Conservation (phyloP, 2,329 filamentous ascomycete species). For the Neospermospora avenae region DNA sequence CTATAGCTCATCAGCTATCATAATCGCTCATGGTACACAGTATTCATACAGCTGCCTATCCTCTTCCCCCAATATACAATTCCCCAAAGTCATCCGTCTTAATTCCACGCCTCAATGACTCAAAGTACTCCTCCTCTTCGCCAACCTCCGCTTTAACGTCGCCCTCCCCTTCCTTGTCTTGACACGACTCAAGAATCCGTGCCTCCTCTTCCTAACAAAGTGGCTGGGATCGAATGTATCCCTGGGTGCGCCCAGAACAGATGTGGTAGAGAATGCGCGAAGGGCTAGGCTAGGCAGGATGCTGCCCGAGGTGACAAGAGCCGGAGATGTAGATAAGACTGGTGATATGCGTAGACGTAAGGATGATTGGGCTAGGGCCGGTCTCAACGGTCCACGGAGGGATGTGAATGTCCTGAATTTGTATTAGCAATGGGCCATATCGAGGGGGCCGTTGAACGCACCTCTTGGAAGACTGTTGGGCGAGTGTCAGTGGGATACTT, state of each 20-base stretch:
- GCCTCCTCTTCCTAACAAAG: conserved; percentile 37
- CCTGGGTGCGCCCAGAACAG: conserved; percentile 35
- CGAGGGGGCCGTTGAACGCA: conserved; percentile 6
- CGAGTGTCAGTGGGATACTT: conserved; percentile 6
- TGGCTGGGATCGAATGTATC: conserved; percentile 37
- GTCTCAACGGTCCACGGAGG: conserved; percentile 28
- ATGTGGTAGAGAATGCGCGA: conserved; percentile 30
- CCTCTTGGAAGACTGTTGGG: conserved; percentile 24
- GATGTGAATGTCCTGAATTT: conserved; percentile 32
- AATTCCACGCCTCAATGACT: conserved; percentile 30
- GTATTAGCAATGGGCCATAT: conserved; percentile 7
- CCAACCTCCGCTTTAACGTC: conserved; percentile 31
- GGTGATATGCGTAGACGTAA: conserved; percentile 13
- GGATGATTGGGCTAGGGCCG: conserved; percentile 26
- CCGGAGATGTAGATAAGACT: neutral
- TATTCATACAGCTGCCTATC: neutral
- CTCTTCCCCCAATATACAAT: neutral
- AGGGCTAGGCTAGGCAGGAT: conserved; percentile 32
- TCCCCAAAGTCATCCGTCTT: neutral
- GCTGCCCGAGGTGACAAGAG: neutral
- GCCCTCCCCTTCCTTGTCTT: conserved; percentile 34
- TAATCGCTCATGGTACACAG: neutral
- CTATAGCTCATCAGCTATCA: neutral
- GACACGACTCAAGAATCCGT: conserved; percentile 36
- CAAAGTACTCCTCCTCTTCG: conserved; percentile 35